Percentiles rank a stretch among this genome's conserved stretches.
These are phyloP conservation scores for Ophiocordyceps robertsii DNA, from an alignment of 2,329 filamentous ascomycete genomes.

Conservation along the genomic window DNA sequence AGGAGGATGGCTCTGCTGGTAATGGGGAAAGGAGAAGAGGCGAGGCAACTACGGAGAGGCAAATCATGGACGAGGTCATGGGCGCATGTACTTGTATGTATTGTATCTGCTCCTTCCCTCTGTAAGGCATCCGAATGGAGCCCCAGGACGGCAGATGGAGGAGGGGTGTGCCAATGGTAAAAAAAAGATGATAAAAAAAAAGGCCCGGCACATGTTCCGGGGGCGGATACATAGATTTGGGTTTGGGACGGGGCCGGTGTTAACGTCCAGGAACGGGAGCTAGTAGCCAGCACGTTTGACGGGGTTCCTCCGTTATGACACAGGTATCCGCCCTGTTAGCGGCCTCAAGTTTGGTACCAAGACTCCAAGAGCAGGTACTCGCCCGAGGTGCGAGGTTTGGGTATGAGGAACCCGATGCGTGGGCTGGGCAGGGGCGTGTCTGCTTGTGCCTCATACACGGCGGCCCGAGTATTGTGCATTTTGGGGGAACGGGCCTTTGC, in stretches of 20 bases:
- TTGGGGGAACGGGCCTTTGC: neutral
- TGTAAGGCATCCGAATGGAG: slow-evolving; percentile 26
- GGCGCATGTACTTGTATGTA: slow-evolving; percentile 26
- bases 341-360: neutral
- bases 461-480: neutral
- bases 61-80: neutral
- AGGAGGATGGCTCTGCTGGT: neutral
- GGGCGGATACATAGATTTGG: slow-evolving; percentile 21
- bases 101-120: neutral
- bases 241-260: slow-evolving; percentile 17
- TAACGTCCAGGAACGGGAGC: slow-evolving; percentile 24
- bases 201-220: slow-evolving; percentile 34
- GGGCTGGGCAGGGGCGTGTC: no score
- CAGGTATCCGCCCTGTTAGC: neutral
- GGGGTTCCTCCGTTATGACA: neutral
- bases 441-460: neutral
- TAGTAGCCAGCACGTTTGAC: slow-evolving; percentile 12
- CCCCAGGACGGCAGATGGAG: slow-evolving; percentile 29
- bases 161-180: slow-evolving; percentile 29
- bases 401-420: no score
- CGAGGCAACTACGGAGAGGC: slow-evolving; percentile 3
- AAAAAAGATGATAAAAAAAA: slow-evolving; percentile 9
- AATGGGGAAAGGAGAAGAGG: neutral
- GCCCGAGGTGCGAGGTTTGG: neutral
- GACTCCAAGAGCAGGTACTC: neutral